phyloP scores from a whole-genome alignment of 306 rosid species.

The Quercus dentata region DNA sequence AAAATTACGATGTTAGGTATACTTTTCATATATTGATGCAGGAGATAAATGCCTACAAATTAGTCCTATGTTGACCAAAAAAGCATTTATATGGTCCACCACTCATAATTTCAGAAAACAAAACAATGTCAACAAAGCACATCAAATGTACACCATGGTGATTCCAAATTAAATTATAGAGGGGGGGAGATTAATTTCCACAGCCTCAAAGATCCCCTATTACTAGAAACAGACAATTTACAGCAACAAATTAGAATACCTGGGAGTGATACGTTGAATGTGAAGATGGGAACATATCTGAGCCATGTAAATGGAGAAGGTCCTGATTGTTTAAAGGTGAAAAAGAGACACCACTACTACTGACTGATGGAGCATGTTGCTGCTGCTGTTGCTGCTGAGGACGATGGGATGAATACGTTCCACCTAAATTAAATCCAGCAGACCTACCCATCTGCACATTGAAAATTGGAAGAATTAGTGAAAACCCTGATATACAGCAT shows the following conservation, averaged over 20 bases:
- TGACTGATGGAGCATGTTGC: slow-evolving; percentile 83
- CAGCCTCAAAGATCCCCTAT: background rate
- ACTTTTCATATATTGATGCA: slow-evolving; percentile 10
- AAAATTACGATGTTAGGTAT: slow-evolving; percentile 5
- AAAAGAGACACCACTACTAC: slow-evolving; percentile 75
- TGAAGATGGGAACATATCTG: slow-evolving; percentile 84
- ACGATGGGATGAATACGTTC: slow-evolving; percentile 74
- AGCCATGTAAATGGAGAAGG: slow-evolving; percentile 86
- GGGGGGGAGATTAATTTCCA: background rate
- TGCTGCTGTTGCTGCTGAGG: slow-evolving; percentile 88
- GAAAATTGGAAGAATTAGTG: slow-evolving; percentile 24
- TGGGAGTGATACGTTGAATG: slow-evolving; percentile 90
- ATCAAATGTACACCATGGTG: background rate
- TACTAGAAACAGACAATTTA: background rate
- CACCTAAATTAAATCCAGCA: slow-evolving; percentile 79
- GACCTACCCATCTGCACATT: slow-evolving; percentile 88
- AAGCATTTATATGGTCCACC: background rate
- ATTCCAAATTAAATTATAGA: background rate
- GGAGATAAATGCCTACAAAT: background rate
- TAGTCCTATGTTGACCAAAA: background rate
- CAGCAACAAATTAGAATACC: slow-evolving; percentile 41
- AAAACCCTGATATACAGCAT: slow-evolving; percentile 4
- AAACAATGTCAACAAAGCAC: background rate
- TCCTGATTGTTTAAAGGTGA: slow-evolving; percentile 89
- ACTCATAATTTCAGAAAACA: background rate